Base-by-base conservation (phyloP, 768 basidiomycete genomes). In the Chalciporus chontae region DNA sequence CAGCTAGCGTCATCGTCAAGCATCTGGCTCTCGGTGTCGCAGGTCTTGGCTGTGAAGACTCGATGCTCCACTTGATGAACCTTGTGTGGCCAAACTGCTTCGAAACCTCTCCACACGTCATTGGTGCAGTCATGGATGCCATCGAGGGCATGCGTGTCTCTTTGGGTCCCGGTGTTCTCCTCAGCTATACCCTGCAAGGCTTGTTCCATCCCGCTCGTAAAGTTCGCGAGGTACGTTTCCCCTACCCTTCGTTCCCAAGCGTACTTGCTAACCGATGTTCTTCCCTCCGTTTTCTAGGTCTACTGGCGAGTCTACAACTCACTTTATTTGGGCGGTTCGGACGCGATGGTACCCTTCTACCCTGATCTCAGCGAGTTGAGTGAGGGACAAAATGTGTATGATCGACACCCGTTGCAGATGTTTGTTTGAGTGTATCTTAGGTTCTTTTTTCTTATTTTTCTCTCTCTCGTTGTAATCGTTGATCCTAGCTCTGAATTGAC, bases 61-160 rank as follows among this genome's bases (percentile, higher is more conserved):
- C 95, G 11, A 90, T 98, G 83, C 79, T 93, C 45, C 96, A 99
- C 64, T 71, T 98, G 43, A 91, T 98, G 86, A 99, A 99, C 67
- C 81, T 99, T 23, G 90, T 98, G 13, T 98, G 94, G 94, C 96
- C 96, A 2, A 98, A 98, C 66, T 94, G 94, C 69, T 98, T 97
- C 68, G 95, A 97, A 74, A 95, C 94, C 2, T 92, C 88, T 13
- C 96, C 96, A 5, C 96, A 99, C 71, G 94, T 99, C 52, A 97
- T 98, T 54, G 93, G 92, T 27, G 91, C 94, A 5, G 91, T 98
- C 38, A 94, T 97, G 91, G 96, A 98, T 43, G 96, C 96, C 0
- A 79, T 99, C 60, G 96, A 98, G 70, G 90, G 91, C 1, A 97
- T 98, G 94, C 80, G 94, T 19, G 89, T 98, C 37, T 93, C 94